Evolutionary conservation across 306 rosid genomes (phyloP).

Genomic region (Begonia fuchsioides): DNA sequence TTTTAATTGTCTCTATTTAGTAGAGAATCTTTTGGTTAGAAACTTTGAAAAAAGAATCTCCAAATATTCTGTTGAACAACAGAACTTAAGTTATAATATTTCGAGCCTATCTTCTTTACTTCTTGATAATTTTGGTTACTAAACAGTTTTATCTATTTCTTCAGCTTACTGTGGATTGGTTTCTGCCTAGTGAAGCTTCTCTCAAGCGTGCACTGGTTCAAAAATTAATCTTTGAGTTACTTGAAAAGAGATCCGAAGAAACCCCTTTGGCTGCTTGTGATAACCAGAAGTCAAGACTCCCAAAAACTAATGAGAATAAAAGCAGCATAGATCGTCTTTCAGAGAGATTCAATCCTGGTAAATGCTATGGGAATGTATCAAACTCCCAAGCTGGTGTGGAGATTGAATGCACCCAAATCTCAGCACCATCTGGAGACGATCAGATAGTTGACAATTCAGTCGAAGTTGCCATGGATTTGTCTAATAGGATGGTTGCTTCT

Average conservation of each 20-base stretch:
- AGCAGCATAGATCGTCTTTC: constrained; percentile 22
- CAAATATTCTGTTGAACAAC: too few species aligned
- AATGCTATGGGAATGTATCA: too few species aligned
- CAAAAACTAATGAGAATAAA: constrained; percentile 25
- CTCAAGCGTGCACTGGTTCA: constrained; percentile 81
- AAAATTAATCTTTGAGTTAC: constrained; percentile 58
- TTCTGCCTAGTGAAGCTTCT: constrained; percentile 79
- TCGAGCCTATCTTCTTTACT: too few species aligned
- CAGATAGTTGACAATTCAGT: constrained; percentile 44
- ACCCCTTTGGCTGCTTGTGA: constrained; percentile 24
- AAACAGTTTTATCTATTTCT: not conserved
- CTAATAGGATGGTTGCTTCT: constrained; percentile 45
- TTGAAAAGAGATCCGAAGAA: constrained; percentile 36
- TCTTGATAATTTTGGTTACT: too few species aligned
- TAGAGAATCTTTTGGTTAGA: too few species aligned
- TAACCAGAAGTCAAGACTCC: constrained; percentile 22
- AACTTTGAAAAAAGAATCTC: too few species aligned
- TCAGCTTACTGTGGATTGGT: constrained; percentile 85
- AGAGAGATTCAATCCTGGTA: constrained; percentile 19
- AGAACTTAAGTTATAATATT: too few species aligned
- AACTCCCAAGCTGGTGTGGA: constrained; percentile 13
- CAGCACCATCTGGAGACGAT: constrained; percentile 43
- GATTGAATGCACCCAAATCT: constrained; percentile 66
- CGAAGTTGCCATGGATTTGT: constrained; percentile 70
- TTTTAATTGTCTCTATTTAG: too few species aligned